Percentiles rank a stretch among this genome's conserved stretches.
Conservation (phyloP, 2,329 filamentous ascomycete genomes). For the Orbilia brochopaga region DNA sequence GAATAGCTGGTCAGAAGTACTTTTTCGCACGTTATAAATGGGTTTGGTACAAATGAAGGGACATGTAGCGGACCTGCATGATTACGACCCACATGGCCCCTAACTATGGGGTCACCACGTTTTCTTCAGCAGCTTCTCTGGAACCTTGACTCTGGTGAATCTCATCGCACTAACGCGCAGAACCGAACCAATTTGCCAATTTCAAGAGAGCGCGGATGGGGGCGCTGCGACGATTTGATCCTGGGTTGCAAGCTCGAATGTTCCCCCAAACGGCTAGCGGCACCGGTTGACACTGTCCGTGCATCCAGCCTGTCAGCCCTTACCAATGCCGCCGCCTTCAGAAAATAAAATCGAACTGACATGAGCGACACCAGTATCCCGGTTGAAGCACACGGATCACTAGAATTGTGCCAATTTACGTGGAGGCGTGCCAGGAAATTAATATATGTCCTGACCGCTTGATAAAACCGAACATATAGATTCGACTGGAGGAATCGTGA, state of each 20-base stretch:
- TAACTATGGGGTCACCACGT: conserved; percentile 34
- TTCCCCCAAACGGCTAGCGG: conserved; percentile 38
- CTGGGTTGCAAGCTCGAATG: conserved; percentile 29
- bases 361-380: conserved; percentile 32
- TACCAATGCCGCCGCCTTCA: conserved; percentile 35
- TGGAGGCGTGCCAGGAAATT: conserved; percentile 39
- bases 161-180: conserved; percentile 20
- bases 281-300: conserved; percentile 42
- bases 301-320: conserved; percentile 48
- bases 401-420: conserved; percentile 35
- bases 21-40: conserved; percentile 45
- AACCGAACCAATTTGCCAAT: conserved; percentile 41
- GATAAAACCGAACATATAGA: conserved; percentile 8
- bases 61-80: conserved; percentile 44
- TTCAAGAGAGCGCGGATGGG: conserved; percentile 24
- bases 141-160: conserved; percentile 35
- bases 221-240: conserved; percentile 31
- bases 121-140: conserved; percentile 39
- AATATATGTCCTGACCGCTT: conserved; percentile 17
- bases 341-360: conserved; percentile 31
- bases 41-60: conserved; percentile 33
- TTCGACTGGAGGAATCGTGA: conserved; percentile 1
- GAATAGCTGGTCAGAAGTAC: conserved; percentile 44
- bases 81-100: conserved; percentile 42
- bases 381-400: conserved; percentile 26